Conservation (phyloP, 2,329 filamentous ascomycete genomes). For the Arthrobotrys conoides region DNA sequence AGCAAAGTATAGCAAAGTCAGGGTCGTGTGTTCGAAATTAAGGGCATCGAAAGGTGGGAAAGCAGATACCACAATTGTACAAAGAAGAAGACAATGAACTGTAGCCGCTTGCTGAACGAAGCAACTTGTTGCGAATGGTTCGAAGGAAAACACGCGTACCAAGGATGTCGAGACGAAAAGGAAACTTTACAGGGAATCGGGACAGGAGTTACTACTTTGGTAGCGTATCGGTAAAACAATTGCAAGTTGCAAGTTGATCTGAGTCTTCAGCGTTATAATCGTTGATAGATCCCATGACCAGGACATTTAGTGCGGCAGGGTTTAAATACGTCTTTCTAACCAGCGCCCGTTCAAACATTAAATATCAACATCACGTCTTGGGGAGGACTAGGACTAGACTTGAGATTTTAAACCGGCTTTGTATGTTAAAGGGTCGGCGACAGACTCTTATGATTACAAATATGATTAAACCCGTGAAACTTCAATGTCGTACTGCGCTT, state of each 20-base stretch:
- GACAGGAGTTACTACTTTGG: slow-evolving; percentile 7
- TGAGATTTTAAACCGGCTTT: too few relatives aligned
- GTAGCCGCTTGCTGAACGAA: not conserved
- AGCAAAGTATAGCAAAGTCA: not conserved
- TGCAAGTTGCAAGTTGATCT: not conserved
- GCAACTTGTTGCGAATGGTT: slow-evolving; percentile 11
- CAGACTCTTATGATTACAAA: too few relatives aligned
- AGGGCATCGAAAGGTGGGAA: slow-evolving; percentile 1
- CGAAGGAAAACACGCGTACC: not conserved
- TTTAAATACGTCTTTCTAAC: too few relatives aligned
- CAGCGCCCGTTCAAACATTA: too few relatives aligned
- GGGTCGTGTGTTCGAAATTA: not conserved
- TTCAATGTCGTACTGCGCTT: too few relatives aligned
- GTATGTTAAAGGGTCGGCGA: too few relatives aligned
- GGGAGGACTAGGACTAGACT: too few relatives aligned
- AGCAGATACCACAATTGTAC: slow-evolving; percentile 12
- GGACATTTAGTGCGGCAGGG: too few relatives aligned
- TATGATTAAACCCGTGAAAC: too few relatives aligned
- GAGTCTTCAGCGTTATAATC: not conserved
- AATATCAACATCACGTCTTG: too few relatives aligned
- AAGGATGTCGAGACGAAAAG: slow-evolving; percentile 34
- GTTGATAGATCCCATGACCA: not conserved
- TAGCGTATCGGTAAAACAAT: slow-evolving; percentile 7
- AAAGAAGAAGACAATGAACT: not conserved
- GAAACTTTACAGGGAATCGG: slow-evolving; percentile 23